A percentile compares a stretch with the other conserved stretches of the same genome.
Conservation (phyloP, 371 early-diverging fungal species). For the Coemansia sp. region DNA sequence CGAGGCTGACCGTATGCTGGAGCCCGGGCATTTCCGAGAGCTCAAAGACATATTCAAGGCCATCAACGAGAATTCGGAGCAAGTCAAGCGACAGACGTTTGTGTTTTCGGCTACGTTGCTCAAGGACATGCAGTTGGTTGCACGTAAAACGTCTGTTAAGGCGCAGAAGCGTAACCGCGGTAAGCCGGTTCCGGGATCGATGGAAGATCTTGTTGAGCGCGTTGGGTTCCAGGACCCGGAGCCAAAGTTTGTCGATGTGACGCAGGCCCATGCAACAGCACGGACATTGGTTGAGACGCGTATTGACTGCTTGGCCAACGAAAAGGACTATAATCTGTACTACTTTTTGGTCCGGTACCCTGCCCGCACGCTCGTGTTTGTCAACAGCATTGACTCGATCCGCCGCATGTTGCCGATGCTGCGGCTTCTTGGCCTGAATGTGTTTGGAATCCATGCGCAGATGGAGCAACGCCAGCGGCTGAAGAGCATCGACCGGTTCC, state of each 20-base stretch:
- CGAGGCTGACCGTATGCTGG: constrained; percentile 98
- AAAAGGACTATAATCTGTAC: constrained; percentile 88
- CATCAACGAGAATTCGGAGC: constrained; percentile 14
- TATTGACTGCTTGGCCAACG: constrained; percentile 77
- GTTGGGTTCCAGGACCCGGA: constrained; percentile 71
- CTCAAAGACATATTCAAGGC: constrained; percentile 63
- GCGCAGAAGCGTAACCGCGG: constrained; percentile 51
- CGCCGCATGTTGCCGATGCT: constrained; percentile 84
- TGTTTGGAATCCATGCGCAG: constrained; percentile 75
- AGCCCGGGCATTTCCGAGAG: constrained; percentile 87
- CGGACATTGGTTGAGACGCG: constrained; percentile 71
- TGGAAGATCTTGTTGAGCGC: constrained; percentile 66
- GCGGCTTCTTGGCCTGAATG: constrained; percentile 56
- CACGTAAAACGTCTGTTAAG: constrained; percentile 46
- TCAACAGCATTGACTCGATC: constrained; percentile 90
- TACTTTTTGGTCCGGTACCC: constrained; percentile 85
- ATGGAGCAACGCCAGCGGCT: constrained; percentile 94
- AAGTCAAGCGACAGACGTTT: constrained; percentile 76
- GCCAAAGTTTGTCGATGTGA: constrained; percentile 72
- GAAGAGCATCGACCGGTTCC: constrained; percentile 89
- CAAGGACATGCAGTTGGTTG: constrained; percentile 63
- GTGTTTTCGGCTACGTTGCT: constrained; percentile 95
- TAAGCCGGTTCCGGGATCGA: constrained; percentile 47
- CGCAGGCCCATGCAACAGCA: constrained; percentile 64
- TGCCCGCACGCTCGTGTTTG: constrained; percentile 90